phyloP scores from a whole-genome alignment of 306 rosid genomes.

The Vigna unguiculata region DNA sequence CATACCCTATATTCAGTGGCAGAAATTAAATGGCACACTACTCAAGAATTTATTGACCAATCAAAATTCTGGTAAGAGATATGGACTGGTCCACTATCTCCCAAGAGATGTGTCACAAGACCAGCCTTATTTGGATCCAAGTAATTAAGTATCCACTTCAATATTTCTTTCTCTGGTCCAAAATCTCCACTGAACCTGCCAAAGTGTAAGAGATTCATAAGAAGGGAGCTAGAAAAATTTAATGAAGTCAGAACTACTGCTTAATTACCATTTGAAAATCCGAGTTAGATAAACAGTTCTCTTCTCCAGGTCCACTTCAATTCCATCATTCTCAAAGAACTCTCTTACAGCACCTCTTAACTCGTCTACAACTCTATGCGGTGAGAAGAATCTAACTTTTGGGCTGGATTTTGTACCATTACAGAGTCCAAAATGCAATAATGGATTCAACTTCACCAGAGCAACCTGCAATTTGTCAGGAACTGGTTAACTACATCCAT shows the following conservation, averaged over 20 bases:
- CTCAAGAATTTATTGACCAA: slow-evolving; percentile 78
- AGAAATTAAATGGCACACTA: slow-evolving; percentile 2
- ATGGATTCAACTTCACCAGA: slow-evolving; percentile 71
- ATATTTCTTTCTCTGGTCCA: slow-evolving; percentile 73
- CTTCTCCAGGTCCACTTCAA: slow-evolving; percentile 88
- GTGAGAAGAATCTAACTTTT: slow-evolving; percentile 71
- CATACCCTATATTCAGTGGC: slow-evolving; percentile 24
- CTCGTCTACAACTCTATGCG: slow-evolving; percentile 77
- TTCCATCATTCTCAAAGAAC: slow-evolving; percentile 71
- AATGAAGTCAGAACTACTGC: slow-evolving; percentile 27
- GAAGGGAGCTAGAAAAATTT: slow-evolving; percentile 2
- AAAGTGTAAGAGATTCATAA: not conserved
- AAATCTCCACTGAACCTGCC: slow-evolving; percentile 86
- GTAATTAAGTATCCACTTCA: slow-evolving; percentile 76
- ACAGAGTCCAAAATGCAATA: slow-evolving; percentile 89
- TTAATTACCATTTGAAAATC: slow-evolving; percentile 72
- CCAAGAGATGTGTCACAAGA: slow-evolving; percentile 83
- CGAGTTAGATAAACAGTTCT: slow-evolving; percentile 73
- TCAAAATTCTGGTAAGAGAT: slow-evolving; percentile 70
- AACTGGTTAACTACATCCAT: slow-evolving; percentile 38
- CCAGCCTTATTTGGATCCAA: slow-evolving; percentile 87
- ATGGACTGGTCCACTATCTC: slow-evolving; percentile 72
- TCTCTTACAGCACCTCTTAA: slow-evolving; percentile 85
- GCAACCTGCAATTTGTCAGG: slow-evolving; percentile 62
- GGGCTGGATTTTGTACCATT: slow-evolving; percentile 91